Evolutionary conservation across 2,329 filamentous ascomycete species (phyloP).

Genomic region (Pochonia chlamydosporia): DNA sequence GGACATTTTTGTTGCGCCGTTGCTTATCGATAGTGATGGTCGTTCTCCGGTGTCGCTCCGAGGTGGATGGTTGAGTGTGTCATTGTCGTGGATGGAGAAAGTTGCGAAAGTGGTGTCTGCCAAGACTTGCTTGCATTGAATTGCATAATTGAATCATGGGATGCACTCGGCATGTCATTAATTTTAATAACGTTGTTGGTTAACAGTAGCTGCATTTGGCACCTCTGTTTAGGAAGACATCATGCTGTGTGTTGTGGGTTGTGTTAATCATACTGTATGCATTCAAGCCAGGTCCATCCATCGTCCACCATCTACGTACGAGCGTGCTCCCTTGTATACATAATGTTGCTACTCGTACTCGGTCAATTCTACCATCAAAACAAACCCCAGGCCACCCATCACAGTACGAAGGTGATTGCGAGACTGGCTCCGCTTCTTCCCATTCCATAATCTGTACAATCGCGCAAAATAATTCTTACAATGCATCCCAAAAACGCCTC

Average conservation of each 20-base stretch:
- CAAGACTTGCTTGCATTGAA: too few relatives aligned
- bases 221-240: too few relatives aligned
- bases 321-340: background rate
- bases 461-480: conserved; percentile 17
- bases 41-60: conserved; percentile 1
- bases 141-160: too few relatives aligned
- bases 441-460: conserved; percentile 14
- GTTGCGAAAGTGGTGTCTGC: too few relatives aligned
- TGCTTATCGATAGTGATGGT: background rate
- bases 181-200: too few relatives aligned
- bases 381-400: background rate
- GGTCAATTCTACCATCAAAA: background rate
- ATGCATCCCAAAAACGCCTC: conserved; percentile 21
- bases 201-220: too few relatives aligned
- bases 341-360: background rate
- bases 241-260: background rate
- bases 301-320: too few relatives aligned
- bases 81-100: too few relatives aligned
- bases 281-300: background rate
- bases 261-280: background rate
- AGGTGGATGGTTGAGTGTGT: too few relatives aligned
- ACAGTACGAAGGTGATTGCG: background rate
- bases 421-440: background rate
- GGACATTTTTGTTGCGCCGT: background rate
- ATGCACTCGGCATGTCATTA: too few relatives aligned